These are phyloP conservation scores for Pleurostoma richardsiae DNA, from an alignment of 2,329 filamentous ascomycete genomes.

Conservation along the genomic window DNA sequence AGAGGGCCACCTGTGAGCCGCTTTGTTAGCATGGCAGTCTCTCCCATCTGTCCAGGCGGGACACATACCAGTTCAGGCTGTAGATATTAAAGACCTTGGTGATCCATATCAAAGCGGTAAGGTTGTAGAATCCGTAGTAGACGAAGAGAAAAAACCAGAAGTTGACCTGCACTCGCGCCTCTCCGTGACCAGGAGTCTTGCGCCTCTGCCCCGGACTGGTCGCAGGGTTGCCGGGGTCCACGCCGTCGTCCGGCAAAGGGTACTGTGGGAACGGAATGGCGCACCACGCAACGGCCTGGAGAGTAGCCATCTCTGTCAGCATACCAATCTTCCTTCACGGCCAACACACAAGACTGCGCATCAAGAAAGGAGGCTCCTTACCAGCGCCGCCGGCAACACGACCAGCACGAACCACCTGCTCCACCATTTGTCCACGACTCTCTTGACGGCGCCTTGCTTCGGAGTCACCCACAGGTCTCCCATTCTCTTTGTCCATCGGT, in stretches of 20 bases:
- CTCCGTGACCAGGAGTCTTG: conserved; percentile 56
- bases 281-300: conserved; percentile 58
- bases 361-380: conserved; percentile 26
- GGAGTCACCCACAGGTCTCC: conserved; percentile 58
- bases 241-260: conserved; percentile 35
- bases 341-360: no score
- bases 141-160: conserved; percentile 70
- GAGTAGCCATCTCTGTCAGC: background rate
- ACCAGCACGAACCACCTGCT: conserved; percentile 56
- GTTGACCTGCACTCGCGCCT: conserved; percentile 58
- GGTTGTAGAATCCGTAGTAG: conserved; percentile 65
- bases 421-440: conserved; percentile 59
- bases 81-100: conserved; percentile 70
- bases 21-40: no score
- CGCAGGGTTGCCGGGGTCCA: conserved; percentile 1
- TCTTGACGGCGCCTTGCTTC: conserved; percentile 51
- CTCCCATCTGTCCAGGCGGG: no score
- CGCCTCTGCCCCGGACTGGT: conserved; percentile 20
- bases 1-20: conserved; percentile 3
- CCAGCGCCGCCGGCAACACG: conserved; percentile 54
- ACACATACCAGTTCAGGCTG: conserved; percentile 54
- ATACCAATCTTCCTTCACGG: no score
- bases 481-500: conserved; percentile 25
- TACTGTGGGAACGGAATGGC: conserved; percentile 62
- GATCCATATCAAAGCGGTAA: conserved; percentile 65